Base-by-base conservation (phyloP, 176 grass and related monocot genomes). In the Raddia distichophylla region DNA sequence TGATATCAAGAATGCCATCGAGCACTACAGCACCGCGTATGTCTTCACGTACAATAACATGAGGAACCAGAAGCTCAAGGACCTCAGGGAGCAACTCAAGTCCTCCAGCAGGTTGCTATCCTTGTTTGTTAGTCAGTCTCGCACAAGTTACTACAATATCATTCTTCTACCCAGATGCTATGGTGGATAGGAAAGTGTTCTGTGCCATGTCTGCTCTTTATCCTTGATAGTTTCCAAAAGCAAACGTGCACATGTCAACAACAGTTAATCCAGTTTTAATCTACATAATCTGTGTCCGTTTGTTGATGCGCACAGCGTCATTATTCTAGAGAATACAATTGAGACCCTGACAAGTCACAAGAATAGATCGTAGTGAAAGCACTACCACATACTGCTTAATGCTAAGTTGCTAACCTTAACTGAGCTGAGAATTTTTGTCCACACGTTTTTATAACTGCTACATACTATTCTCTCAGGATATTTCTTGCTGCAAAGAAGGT, bases 401-500 rank as follows among this genome's bases (percentile, higher is more conserved):
- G 48, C 63, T 27, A 45, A 69, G 27, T 27, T 27, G 45, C 14
- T 53, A 22, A 60, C 37, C 37, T 40, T 40, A 2, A 34, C 35
- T 69, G 65, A 27, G 46, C 1, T 84, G 7, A 5, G 7, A 50
- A 50, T 8, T 50, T 63, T 32, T 71, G 68, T 71, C 46, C 4
- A 59, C 54, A 19, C 33, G 51, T 45, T 66, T 75, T 47, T 71
- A 59, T 55, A 67, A 43, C 46, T 35, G 54, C 27, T 75, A 43
- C 15, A 34, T 59, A 43, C 70, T n/a, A 5, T 53, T 65, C 57
- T 62, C 4, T 4, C 48, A 98, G 96, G 83, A 93, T 99, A 84
- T 99, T 99, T 84, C 93, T 99, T 65, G 96, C 93, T 20, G 88
- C 90, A 64, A 99, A 95, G 83, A 99, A 95, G 88, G 91, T 99